phyloP scores from a whole-genome alignment of 129 eudicot species.

The Gnaphalium uliginosum region DNA sequence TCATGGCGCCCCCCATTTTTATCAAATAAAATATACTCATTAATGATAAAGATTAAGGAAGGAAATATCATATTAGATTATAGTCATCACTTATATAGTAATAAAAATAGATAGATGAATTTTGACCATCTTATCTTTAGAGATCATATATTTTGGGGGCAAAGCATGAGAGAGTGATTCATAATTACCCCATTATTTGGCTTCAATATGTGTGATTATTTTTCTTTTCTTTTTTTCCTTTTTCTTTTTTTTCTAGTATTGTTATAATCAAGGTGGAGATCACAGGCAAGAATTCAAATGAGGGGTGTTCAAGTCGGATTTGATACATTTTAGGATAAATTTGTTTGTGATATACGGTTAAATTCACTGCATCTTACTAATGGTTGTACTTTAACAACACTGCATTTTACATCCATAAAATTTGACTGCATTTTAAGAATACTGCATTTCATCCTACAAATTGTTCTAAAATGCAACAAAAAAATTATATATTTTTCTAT shows the following conservation, averaged over 20 bases:
- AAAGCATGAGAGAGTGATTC: slow-evolving; percentile 28
- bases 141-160: slow-evolving; percentile 13
- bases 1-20: slow-evolving; percentile 36
- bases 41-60: slow-evolving; percentile 1
- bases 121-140: slow-evolving; percentile 25
- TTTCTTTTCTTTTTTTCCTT: background rate
- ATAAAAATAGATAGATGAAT: background rate
- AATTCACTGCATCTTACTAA: too few species aligned
- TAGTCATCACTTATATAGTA: background rate
- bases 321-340: too few species aligned
- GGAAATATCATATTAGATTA: background rate
- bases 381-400: too few species aligned
- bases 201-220: slow-evolving; percentile 8
- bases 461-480: too few species aligned
- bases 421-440: too few species aligned
- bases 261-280: too few species aligned
- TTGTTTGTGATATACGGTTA: too few species aligned
- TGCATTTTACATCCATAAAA: too few species aligned
- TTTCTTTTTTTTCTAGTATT: background rate
- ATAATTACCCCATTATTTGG: slow-evolving; percentile 41
- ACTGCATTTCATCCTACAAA: too few species aligned
- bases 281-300: too few species aligned
- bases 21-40: slow-evolving; percentile 4
- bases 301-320: too few species aligned
- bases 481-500: too few species aligned